These are phyloP conservation scores for Colletotrichum nymphaeae DNA, from an alignment of 2,329 filamentous ascomycete genomes.

Conservation along the genomic window DNA sequence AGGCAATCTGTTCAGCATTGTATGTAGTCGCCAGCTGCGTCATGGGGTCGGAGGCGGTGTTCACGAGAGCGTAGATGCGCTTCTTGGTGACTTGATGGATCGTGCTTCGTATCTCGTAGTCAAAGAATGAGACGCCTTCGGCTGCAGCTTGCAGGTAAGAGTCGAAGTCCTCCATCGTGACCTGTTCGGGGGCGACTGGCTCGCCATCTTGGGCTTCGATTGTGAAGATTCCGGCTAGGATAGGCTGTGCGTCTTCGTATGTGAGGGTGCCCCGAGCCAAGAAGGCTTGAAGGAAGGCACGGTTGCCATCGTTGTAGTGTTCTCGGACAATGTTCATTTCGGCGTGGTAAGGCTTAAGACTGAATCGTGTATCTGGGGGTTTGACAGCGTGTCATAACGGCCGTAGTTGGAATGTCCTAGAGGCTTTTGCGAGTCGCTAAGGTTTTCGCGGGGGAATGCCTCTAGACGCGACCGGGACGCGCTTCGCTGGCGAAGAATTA, in stretches of 20 bases:
- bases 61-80: slow-evolving; percentile 86
- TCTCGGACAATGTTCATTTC: slow-evolving; percentile 37
- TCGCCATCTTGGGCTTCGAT: slow-evolving; percentile 54
- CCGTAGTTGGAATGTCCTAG: neutral
- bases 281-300: slow-evolving; percentile 91
- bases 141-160: slow-evolving; percentile 79
- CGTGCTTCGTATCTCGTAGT: slow-evolving; percentile 86
- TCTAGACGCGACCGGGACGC: neutral
- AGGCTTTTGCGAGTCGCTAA: neutral
- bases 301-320: slow-evolving; percentile 73
- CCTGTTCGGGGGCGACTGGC: slow-evolving; percentile 65
- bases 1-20: slow-evolving; percentile 86
- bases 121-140: slow-evolving; percentile 79
- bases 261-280: slow-evolving; percentile 83
- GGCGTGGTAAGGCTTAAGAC: neutral
- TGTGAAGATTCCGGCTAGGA: slow-evolving; percentile 82
- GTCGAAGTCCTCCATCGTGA: slow-evolving; percentile 76
- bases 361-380: neutral
- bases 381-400: neutral
- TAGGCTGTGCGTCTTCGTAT: slow-evolving; percentile 75
- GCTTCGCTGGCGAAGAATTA: neutral
- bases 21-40: slow-evolving; percentile 89
- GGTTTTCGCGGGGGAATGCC: neutral
- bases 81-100: slow-evolving; percentile 75
- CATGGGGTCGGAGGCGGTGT: slow-evolving; percentile 84